Percentiles rank a stretch among this genome's conserved stretches.
Evolutionary conservation across 805 yeast species (phyloP).

Genomic region (Candida ovalis): DNA sequence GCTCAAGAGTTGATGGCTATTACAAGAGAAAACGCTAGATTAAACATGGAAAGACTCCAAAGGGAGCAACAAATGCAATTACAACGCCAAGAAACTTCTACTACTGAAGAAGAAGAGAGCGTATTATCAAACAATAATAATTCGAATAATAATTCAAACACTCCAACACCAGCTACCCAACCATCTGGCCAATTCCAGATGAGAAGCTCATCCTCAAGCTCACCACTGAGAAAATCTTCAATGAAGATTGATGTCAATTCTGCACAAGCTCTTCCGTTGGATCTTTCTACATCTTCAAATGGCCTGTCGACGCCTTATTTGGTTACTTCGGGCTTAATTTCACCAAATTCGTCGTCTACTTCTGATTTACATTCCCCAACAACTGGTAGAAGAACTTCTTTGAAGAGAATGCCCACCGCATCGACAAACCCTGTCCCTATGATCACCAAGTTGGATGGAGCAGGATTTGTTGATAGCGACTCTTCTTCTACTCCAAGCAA

Average conservation of each 20-base stretch:
- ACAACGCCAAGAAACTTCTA: slow-evolving; percentile 8
- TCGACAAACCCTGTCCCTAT: slow-evolving; percentile 28
- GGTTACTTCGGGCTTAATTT: slow-evolving; percentile 56
- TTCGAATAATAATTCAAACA: slow-evolving; percentile 9
- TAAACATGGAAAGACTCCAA: slow-evolving; percentile 46
- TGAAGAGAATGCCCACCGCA: slow-evolving; percentile 21
- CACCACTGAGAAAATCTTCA: slow-evolving; percentile 22
- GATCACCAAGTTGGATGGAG: slow-evolving; percentile 27
- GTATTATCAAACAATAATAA: slow-evolving; percentile 9
- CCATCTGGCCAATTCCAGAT: slow-evolving; percentile 20
- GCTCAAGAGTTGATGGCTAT: slow-evolving; percentile 85
- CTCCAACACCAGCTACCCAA: slow-evolving; percentile 20
- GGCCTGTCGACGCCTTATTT: slow-evolving; percentile 71
- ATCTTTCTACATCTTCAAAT: slow-evolving; percentile 17
- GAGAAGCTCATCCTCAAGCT: slow-evolving; percentile 30
- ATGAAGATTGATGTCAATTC: slow-evolving; percentile 38
- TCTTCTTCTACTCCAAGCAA: slow-evolving; percentile 9
- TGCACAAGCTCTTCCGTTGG: slow-evolving; percentile 34
- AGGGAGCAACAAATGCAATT: slow-evolving; percentile 25
- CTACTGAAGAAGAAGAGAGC: slow-evolving; percentile 15
- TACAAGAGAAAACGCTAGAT: slow-evolving; percentile 70
- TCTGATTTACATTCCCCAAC: slow-evolving; percentile 15
- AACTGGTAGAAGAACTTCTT: slow-evolving; percentile 8
- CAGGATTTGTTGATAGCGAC: slow-evolving; percentile 2
- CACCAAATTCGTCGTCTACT: slow-evolving; percentile 40